These are phyloP conservation scores for Amanita muscaria DNA, from an alignment of 768 basidiomycete species.

Conservation along the genomic window DNA sequence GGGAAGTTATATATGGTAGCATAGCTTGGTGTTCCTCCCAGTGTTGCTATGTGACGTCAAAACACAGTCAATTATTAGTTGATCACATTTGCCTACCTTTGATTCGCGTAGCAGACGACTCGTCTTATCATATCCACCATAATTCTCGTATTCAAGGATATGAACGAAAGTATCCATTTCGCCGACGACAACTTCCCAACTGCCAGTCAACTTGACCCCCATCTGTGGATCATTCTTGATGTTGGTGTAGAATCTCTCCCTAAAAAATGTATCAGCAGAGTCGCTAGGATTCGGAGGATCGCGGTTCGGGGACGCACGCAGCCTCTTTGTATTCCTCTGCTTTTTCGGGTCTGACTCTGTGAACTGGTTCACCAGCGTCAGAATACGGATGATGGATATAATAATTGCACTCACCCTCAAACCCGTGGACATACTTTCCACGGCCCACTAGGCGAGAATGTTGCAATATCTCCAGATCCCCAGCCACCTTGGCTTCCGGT, in stretches of 20 bases:
- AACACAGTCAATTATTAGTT: neutral
- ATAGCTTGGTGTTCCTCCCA: constrained; percentile 59
- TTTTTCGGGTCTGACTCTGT: constrained; percentile 77
- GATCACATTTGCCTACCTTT: constrained; percentile 37
- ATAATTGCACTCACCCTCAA: constrained; percentile 56
- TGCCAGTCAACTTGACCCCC: constrained; percentile 84
- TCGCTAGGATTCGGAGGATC: neutral
- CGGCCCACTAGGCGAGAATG: constrained; percentile 86
- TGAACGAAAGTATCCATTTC: constrained; percentile 76
- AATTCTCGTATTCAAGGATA: constrained; percentile 92
- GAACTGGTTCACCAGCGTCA: constrained; percentile 41
- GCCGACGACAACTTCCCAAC: constrained; percentile 88
- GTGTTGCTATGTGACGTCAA: constrained; percentile 35
- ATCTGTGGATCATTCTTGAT: constrained; percentile 66
- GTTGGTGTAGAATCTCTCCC: constrained; percentile 78
- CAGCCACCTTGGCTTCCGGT: constrained; percentile 76
- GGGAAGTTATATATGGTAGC: constrained; percentile 66
- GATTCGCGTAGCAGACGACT: constrained; percentile 53
- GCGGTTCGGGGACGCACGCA: constrained; percentile 45
- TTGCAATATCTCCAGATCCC: constrained; percentile 66
- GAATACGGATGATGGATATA: neutral
- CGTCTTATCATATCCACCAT: constrained; percentile 80
- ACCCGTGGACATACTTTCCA: constrained; percentile 89
- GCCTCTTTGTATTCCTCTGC: constrained; percentile 80
- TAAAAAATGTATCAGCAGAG: constrained; percentile 21